Evolutionary conservation across 2,329 filamentous ascomycete species (phyloP), one percentile per base, ranked within the genome.

Genomic region (Ascochyta lentis): DNA sequence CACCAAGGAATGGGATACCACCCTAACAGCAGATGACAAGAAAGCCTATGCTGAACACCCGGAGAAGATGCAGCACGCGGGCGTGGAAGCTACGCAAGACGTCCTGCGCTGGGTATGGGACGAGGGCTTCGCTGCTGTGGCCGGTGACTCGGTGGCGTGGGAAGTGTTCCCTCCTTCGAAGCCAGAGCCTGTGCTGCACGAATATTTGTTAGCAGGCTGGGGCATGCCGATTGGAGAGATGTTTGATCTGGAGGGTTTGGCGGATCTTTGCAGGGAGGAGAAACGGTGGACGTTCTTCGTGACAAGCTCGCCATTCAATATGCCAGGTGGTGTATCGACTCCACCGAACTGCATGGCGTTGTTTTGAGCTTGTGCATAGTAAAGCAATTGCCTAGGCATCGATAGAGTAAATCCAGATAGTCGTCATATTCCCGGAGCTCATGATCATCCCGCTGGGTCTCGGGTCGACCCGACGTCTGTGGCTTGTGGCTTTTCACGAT

Each of bases 221-320:
- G 82, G 82, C 0, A 74, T 82, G 74, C 70, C 70, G n/a, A 67
- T 73, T 40, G 68, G 69, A 4, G 67, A 73, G 45, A 66, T 72
- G 65, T 71, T 72, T 39, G 69, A 71, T 49, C 70, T 88, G n/a
- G 79, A 82, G 51, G 78, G 58, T 1, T 56, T 82, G 53, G 69
- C 70, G 1, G 68, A 76, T 56, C 62, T 73, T 22, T 80, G 78
- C 53, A 58, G 65, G 54, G 71, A 67, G 58, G 56, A 72, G 58
- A 58, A 67, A n/a, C 61, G 77, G 41, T 81, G 77, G 65, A 74
- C 68, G 1, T 81, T 81, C 61, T 71, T 82, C 45, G 61, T 81
- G 29, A 77, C 79, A 5, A 78, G 74, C 51, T 66, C 66, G 29
- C 79, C 79, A 7, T 58, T 81, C 58, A 80, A 81, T 59, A 71